These are phyloP conservation scores for Epichloe sibirici DNA, from an alignment of 2,329 filamentous ascomycete genomes.

Conservation along the genomic window DNA sequence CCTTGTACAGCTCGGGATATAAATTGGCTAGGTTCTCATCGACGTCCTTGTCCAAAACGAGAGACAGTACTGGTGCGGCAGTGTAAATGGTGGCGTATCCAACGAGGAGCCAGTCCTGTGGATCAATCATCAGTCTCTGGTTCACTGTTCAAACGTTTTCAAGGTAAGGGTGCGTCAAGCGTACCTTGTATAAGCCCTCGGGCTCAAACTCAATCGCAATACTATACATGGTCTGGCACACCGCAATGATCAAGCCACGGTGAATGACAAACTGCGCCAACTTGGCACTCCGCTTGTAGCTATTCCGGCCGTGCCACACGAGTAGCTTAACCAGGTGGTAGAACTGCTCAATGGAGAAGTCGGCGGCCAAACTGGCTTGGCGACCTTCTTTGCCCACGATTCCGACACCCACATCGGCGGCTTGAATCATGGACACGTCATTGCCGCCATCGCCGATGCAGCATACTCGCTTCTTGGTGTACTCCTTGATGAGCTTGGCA, in stretches of 20 bases:
- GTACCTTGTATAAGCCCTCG: constrained; percentile 73
- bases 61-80: constrained; percentile 79
- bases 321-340: constrained; percentile 88
- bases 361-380: constrained; percentile 86
- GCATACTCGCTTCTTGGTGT: constrained; percentile 90
- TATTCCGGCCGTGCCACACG: constrained; percentile 98
- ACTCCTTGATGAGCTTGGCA: constrained; percentile 75
- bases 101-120: constrained; percentile 85
- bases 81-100: constrained; percentile 96
- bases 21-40: constrained; percentile 88
- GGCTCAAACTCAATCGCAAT: constrained; percentile 89
- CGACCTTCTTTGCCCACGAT: constrained; percentile 97
- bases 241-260: constrained; percentile 83
- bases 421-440: constrained; percentile 98
- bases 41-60: constrained; percentile 90
- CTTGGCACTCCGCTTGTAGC: constrained; percentile 91
- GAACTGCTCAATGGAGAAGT: constrained; percentile 95
- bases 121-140: constrained; percentile 15
- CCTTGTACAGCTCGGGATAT: constrained; percentile 95
- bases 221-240: constrained; percentile 95
- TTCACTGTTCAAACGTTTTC: background rate
- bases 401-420: constrained; percentile 91
- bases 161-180: constrained; percentile 7
- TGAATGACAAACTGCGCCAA: constrained; percentile 97
- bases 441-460: constrained; percentile 98